Conservation (phyloP, 768 basidiomycete species). For the Astraeus odoratus region DNA sequence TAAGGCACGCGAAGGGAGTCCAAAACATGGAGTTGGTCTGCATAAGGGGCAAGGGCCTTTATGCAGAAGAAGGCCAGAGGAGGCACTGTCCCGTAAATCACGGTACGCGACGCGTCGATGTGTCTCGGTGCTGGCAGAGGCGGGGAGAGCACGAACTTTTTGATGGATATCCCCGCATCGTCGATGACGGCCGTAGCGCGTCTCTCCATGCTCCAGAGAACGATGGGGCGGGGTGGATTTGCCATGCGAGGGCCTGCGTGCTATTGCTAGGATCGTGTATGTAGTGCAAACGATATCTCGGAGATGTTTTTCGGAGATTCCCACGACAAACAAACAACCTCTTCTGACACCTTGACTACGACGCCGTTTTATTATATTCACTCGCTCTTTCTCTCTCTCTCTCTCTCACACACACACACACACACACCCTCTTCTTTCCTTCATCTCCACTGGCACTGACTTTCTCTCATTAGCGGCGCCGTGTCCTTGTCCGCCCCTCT, state of each 20-base stretch:
- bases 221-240: conserved; percentile 8
- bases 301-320: too few relatives aligned
- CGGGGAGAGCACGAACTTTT: conserved; percentile 9
- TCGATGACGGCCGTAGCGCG: conserved; percentile 8
- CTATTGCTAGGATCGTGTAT: too few relatives aligned
- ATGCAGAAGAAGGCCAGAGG: conserved; percentile 51
- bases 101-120: background rate
- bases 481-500: conserved; percentile 12
- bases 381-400: conserved; percentile 8
- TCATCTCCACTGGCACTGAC: conserved; percentile 24
- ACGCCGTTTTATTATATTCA: background rate
- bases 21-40: conserved; percentile 39
- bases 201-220: conserved; percentile 7
- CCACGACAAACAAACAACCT: conserved; percentile 4
- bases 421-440: conserved; percentile 12
- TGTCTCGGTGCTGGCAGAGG: background rate
- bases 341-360: too few relatives aligned
- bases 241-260: too few relatives aligned
- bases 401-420: conserved; percentile 10
- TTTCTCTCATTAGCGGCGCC: conserved; percentile 4
- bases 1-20: conserved; percentile 32
- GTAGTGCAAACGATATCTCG: too few relatives aligned
- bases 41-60: conserved; percentile 32
- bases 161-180: conserved; percentile 13
- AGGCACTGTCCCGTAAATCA: conserved; percentile 28